phyloP scores from a whole-genome alignment of 176 grass and related monocot species.

The Oryza meyeriana region DNA sequence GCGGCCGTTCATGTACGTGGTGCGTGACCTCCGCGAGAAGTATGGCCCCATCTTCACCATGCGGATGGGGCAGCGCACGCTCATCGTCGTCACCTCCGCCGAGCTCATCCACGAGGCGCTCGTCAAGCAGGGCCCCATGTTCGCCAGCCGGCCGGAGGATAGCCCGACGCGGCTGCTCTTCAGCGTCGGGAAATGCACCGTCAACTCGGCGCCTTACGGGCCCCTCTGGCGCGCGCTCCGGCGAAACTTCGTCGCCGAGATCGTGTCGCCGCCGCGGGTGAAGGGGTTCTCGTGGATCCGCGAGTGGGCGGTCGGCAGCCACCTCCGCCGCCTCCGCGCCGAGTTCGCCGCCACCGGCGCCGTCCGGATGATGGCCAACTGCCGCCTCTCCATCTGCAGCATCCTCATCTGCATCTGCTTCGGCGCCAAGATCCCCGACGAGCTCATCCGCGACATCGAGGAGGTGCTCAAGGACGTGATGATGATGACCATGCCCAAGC shows the following conservation, averaged over 20 bases:
- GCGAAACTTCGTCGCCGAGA: conserved; percentile 91
- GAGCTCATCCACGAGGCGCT: conserved; percentile 98
- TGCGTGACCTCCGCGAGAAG: conserved; percentile 64
- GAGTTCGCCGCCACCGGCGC: conserved; percentile 44
- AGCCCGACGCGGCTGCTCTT: conserved; percentile 85
- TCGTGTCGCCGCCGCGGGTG: conserved; percentile 67
- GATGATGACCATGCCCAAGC: conserved; percentile 84
- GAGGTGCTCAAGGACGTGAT: conserved; percentile 97
- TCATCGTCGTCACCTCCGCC: conserved; percentile 66
- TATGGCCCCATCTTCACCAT: conserved; percentile 99
- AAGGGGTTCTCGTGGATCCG: conserved; percentile 89
- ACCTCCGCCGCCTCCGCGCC: conserved; percentile 65
- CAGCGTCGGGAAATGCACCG: conserved; percentile 88
- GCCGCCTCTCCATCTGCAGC: conserved; percentile 91
- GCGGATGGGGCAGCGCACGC: conserved; percentile 91
- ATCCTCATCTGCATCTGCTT: conserved; percentile 99
- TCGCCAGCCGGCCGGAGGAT: conserved; percentile 83
- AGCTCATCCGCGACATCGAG: conserved; percentile 69
- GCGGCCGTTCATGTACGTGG: conserved; percentile 92
- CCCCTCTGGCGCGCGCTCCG: conserved; percentile 83
- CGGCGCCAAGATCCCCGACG: conserved; percentile 79
- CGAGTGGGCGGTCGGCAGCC: conserved; percentile 78
- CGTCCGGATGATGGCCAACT: conserved; percentile 53
- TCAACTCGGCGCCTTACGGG: conserved; percentile 90
- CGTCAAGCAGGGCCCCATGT: conserved; percentile 71